Evolutionary conservation across 495 filamentous ascomycete genomes (phyloP).

Genomic region (Hypoxylon subgilvum): DNA sequence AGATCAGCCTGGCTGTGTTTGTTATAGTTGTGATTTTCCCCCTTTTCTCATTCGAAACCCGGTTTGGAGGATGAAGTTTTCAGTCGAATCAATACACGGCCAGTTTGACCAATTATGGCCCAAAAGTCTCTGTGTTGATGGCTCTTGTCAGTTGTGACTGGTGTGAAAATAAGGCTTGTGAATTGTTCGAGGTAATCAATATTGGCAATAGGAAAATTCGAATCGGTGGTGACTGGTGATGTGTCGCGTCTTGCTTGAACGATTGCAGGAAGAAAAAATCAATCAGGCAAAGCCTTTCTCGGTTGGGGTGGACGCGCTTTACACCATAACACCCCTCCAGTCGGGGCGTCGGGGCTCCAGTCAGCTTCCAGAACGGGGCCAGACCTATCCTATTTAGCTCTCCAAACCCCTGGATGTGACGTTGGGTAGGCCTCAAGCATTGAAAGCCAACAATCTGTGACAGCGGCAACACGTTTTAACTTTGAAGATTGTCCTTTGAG

Average conservation of each 20-base stretch:
- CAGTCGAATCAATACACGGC: background rate
- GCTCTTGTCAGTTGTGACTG: background rate
- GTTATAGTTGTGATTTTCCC: slow-evolving; percentile 1
- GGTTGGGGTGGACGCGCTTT: slow-evolving; percentile 28
- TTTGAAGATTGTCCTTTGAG: slow-evolving; percentile 7
- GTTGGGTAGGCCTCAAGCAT: slow-evolving; percentile 16
- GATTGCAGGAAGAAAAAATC: slow-evolving; percentile 12
- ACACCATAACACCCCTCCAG: too few relatives aligned
- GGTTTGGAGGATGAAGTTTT: slow-evolving; percentile 1
- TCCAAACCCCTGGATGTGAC: slow-evolving; percentile 35
- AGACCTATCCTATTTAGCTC: slow-evolving; percentile 30
- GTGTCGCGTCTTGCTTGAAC: slow-evolving; percentile 24
- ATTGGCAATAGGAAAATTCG: background rate
- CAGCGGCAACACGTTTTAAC: slow-evolving; percentile 9
- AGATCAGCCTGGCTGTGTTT: slow-evolving; percentile 4
- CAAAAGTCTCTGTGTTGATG: slow-evolving; percentile 3
- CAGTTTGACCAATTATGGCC: slow-evolving; percentile 8
- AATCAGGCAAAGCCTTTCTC: slow-evolving; percentile 7
- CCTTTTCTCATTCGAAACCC: background rate
- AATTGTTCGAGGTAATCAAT: background rate
- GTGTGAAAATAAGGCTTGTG: background rate
- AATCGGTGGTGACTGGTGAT: slow-evolving; percentile 1
- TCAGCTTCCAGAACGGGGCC: slow-evolving; percentile 21
- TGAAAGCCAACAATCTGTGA: slow-evolving; percentile 1
- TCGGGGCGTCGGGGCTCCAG: slow-evolving; percentile 23